Percentiles rank a stretch among this genome's conserved stretches.
phyloP scores from a whole-genome alignment of 2,329 filamentous ascomycete genomes.

The Aspergillus novofumigatus region DNA sequence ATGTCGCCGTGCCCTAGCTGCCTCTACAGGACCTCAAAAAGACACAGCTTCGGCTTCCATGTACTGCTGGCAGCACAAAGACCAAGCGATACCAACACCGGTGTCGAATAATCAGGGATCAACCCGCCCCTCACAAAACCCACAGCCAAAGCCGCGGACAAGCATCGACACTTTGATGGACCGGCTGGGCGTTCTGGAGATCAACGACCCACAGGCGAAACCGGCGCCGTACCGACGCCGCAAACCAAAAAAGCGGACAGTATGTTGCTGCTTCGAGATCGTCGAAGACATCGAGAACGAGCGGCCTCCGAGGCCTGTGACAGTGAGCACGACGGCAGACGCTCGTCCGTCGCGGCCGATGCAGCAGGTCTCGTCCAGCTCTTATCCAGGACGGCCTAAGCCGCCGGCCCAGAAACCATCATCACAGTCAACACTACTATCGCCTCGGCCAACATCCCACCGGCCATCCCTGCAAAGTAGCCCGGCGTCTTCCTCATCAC shows the following conservation, averaged over 20 bases:
- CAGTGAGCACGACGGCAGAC: conserved; percentile 3
- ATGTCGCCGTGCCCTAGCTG: conserved; percentile 68
- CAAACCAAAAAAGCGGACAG: conserved; percentile 14
- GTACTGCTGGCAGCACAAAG: conserved; percentile 95
- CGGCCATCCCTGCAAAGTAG: neutral
- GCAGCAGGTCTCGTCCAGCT: conserved; percentile 8
- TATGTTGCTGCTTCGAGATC: conserved; percentile 35
- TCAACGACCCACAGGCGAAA: conserved; percentile 41
- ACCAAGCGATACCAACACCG: conserved; percentile 73
- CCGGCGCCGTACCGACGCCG: conserved; percentile 6
- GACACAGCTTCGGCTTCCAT: conserved; percentile 39
- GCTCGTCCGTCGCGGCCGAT: conserved; percentile 9
- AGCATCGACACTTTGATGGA: conserved; percentile 87
- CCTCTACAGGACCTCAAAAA: conserved; percentile 33
- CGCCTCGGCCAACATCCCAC: conserved; percentile 1
- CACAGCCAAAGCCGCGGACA: conserved; percentile 59
- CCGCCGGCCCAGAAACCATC: neutral
- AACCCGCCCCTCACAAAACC: conserved; percentile 22
- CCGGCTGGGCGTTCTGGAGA: conserved; percentile 68
- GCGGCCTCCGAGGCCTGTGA: conserved; percentile 18
- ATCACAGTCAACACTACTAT: conserved; percentile 1
- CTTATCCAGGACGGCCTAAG: neutral
- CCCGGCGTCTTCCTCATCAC: conserved; percentile 21
- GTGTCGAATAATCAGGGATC: conserved; percentile 28
- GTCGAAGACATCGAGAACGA: conserved; percentile 25